phyloP scores from a whole-genome alignment of 208 protist genomes.

The Porcisia deanei region DNA sequence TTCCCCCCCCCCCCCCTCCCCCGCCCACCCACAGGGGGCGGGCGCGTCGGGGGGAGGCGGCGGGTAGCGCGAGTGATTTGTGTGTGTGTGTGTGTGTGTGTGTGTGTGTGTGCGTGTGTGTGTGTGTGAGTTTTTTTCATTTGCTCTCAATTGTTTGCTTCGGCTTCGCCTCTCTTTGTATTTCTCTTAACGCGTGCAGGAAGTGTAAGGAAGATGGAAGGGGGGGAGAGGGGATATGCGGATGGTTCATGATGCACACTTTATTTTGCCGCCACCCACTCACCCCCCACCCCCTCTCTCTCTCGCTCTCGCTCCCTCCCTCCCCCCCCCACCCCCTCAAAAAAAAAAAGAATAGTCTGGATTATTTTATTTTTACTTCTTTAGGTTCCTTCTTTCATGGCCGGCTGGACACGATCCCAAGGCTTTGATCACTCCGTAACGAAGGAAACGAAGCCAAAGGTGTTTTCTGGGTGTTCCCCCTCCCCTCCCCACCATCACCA shows the following conservation, averaged over 20 bases:
- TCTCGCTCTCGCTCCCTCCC: background rate
- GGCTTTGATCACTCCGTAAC: background rate
- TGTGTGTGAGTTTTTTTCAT: background rate
- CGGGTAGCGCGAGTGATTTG: too few species aligned
- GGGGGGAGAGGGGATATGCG: too few species aligned
- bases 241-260: too few species aligned
- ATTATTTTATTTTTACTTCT: background rate
- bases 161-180: too few species aligned
- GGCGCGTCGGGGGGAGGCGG: too few species aligned
- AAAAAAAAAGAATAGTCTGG: background rate
- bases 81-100: background rate
- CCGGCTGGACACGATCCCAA: constrained; percentile 5
- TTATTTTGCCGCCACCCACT: background rate
- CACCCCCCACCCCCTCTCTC: background rate
- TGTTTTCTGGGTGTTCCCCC: background rate
- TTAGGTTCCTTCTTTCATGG: background rate
- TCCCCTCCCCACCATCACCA: too few species aligned
- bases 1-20: too few species aligned
- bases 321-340: too few species aligned
- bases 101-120: background rate
- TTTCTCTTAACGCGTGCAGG: too few species aligned
- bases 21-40: too few species aligned
- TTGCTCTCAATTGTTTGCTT: too few species aligned
- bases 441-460: background rate
- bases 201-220: too few species aligned